Conservation (phyloP, 768 basidiomycete species). For the Mycena pura region DNA sequence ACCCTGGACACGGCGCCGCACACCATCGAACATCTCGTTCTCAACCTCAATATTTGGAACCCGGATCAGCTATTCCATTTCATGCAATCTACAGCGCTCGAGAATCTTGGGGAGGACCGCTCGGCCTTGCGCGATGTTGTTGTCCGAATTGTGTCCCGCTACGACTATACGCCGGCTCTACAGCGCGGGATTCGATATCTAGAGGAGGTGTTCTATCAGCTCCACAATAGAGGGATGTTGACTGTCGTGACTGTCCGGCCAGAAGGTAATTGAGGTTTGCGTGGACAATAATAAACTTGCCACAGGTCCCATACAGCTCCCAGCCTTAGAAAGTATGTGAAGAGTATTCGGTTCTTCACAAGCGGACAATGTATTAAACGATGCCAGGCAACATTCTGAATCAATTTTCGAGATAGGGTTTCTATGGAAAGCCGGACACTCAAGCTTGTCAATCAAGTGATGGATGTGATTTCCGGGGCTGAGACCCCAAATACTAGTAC, state of each 20-base stretch:
- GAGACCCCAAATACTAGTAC: no score
- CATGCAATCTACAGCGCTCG: not conserved
- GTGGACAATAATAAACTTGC: no score
- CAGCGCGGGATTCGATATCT: constrained; percentile 6
- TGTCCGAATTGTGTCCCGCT: not conserved
- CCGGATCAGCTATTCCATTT: not conserved
- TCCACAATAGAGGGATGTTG: constrained; percentile 12
- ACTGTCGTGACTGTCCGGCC: not conserved
- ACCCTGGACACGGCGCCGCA: constrained; percentile 1
- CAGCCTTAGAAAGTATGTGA: no score
- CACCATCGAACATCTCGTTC: constrained; percentile 5
- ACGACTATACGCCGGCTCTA: not conserved
- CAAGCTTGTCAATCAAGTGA: no score
- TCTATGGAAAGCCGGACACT: no score
- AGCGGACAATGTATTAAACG: no score
- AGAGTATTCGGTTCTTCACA: no score
- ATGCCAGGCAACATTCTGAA: no score
- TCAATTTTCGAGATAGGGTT: no score
- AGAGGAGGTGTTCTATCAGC: not conserved
- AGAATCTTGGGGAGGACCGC: not conserved
- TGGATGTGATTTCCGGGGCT: no score
- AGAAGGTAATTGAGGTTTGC: not conserved
- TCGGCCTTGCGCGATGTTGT: constrained; percentile 1
- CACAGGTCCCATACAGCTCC: no score
- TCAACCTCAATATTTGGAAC: constrained; percentile 10